phyloP scores from a whole-genome alignment of 805 yeast genomes.

The Huiozyma naganishii region DNA sequence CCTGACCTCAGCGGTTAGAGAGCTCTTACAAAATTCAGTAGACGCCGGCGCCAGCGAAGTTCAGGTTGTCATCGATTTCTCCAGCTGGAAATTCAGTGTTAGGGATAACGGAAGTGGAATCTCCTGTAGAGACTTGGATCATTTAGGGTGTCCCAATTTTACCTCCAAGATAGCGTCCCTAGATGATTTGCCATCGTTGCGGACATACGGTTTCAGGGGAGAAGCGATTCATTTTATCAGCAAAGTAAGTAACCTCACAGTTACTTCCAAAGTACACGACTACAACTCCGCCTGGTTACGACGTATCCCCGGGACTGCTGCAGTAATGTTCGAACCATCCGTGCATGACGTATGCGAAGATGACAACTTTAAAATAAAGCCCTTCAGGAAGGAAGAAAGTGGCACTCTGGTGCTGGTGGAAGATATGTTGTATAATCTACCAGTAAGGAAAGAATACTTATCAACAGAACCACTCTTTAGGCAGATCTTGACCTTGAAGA shows the following conservation, averaged over 20 bases:
- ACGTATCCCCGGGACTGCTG: not conserved
- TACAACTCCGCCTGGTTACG: slow-evolving; percentile 23
- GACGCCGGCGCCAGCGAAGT: slow-evolving; percentile 41
- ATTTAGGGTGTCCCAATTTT: slow-evolving; percentile 36
- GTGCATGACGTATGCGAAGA: slow-evolving; percentile 3
- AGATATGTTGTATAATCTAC: slow-evolving; percentile 17
- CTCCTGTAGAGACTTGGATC: slow-evolving; percentile 33
- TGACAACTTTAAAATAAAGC: not conserved
- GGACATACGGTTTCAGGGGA: slow-evolving; percentile 62
- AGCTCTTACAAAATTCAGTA: slow-evolving; percentile 42
- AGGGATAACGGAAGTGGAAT: slow-evolving; percentile 71
- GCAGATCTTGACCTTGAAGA: slow-evolving; percentile 7
- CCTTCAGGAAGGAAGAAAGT: slow-evolving; percentile 1
- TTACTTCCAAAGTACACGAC: slow-evolving; percentile 35
- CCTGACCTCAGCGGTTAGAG: slow-evolving; percentile 35
- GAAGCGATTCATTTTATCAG: slow-evolving; percentile 52
- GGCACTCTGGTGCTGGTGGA: slow-evolving; percentile 17
- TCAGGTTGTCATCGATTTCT: slow-evolving; percentile 28
- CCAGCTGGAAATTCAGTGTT: slow-evolving; percentile 31
- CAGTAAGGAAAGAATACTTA: slow-evolving; percentile 18
- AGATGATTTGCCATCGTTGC: slow-evolving; percentile 29
- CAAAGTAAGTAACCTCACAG: slow-evolving; percentile 34
- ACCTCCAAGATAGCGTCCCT: slow-evolving; percentile 44
- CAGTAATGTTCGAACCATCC: not conserved
- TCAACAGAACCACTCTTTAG: slow-evolving; percentile 6